Evolutionary conservation across 2,329 filamentous ascomycete genomes (phyloP), one percentile per base, ranked within the genome.

Genomic region (Lachnellula willkommii): DNA sequence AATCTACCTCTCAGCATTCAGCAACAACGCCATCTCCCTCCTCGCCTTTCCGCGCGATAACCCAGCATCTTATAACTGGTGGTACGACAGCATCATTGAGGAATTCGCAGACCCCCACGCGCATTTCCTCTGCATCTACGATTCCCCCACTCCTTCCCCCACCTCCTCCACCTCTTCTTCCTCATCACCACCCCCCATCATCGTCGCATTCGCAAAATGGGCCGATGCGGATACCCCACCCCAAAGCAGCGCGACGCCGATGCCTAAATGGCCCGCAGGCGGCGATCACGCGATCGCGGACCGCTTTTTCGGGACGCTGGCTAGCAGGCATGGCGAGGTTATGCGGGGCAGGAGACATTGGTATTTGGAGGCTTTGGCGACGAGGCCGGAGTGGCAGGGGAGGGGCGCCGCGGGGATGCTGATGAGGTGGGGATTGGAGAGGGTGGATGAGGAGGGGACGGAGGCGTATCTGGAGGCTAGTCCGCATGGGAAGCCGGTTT

Each of bases 381-480:
- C 76, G 11, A 66, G 70, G 45, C 68, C 66, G 2, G 72, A 70
- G 17, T 71, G 71, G 57, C 77, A 79, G 64, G 73, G 79, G 1
- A 73, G 69, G 40, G 79, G 80, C 0, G 72, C 74, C 0, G 77
- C 73, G 0, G 70, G 70, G 14, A 65, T 67, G 32, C 53, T 83
- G 22, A 61, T 82, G 40, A 65, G 66, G 26, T 82, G 77, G 77
- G 80, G 79, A 0, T 56, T 75, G 6, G 65, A 72, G 26, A 70
- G 68, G 57, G 77, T 77, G 1, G 78, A 81, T 61, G 69, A 66
- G 5, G 73, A 71, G 1, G 69, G 72, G 0, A 59, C 70, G 14
- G 73, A 76, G 46, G 71, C 74, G 9, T 83, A 77, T 64, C 65
- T 83, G 1, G 78, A 82, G 56, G 76, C 78, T 8, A 80, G 79